Base-by-base conservation (phyloP, 257 asterid genomes). In the Capsicum baccatum region DNA sequence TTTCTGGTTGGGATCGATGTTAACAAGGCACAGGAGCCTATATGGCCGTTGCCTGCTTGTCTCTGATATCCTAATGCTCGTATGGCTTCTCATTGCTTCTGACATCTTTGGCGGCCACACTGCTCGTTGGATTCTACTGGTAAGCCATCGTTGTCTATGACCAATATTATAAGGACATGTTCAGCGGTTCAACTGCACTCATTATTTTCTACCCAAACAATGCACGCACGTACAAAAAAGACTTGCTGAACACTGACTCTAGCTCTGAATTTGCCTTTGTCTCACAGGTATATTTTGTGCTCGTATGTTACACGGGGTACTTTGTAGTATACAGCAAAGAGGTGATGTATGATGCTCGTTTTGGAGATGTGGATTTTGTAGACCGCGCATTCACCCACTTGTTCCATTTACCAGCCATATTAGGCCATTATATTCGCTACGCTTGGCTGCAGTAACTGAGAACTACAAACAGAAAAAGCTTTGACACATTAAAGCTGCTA, bases 1-100 rank as follows among this genome's bases (percentile, higher is more conserved):
- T 74, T 74, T 74, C 3, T 74, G 81, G 47, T 35, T 50, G 57
- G 59, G 62, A 74, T n/a, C 81, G 21, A 15, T 21, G 81, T 21
- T 74, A 8, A 50, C 59, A 74, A 50, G 47, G 11, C 5, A 21
- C 15, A 50, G 81, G 62, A 50, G 42, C 62, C 81, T 74, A 13
- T 15, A 8, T 52, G 4, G 4, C n/a, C 3, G 17, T 64, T 64
- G 42, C 17, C 13, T 35, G 44, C 14, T 26, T 12, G 44, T 62
- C 68, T 62, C 37, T 19, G 26, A n/a, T 21, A 47, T 74, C 57
- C 60, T 26, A 14, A 48, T 74, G 60, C 21, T 19, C 81, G 1
- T 15, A n/a, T 37, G 76, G 44, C 39, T 64, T 64, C 17, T 37
- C 21, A 3, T 4, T 26, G 80, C 80, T 50, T 21, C 44, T 74